These are phyloP conservation scores for Sugiyamaella novakii DNA, from an alignment of 1,139 yeast genomes.

Conservation along the genomic window DNA sequence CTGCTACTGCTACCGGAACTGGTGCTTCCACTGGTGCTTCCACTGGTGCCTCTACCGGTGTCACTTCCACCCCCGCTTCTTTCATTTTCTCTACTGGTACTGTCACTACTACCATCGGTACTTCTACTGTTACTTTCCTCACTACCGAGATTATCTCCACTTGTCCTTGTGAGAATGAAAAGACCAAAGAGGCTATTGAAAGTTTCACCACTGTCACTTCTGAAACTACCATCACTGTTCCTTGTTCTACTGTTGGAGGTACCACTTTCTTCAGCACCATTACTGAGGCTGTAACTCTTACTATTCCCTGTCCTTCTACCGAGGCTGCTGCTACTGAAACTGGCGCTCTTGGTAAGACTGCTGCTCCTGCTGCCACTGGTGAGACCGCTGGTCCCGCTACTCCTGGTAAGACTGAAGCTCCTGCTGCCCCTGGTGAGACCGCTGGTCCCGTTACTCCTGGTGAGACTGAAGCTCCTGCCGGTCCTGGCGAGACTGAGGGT, in stretches of 20 bases:
- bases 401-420: too few relatives aligned
- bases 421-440: slow-evolving; percentile 13
- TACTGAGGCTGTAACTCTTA: slow-evolving; percentile 3
- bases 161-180: slow-evolving; percentile 20
- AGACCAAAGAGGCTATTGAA: slow-evolving; percentile 12
- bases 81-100: slow-evolving; percentile 9
- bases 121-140: slow-evolving; percentile 16
- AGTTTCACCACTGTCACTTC: slow-evolving; percentile 12
- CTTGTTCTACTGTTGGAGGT: slow-evolving; percentile 17
- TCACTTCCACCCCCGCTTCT: slow-evolving; percentile 3
- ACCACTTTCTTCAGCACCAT: slow-evolving; percentile 6
- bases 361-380: slow-evolving; percentile 10
- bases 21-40: slow-evolving; percentile 1
- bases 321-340: slow-evolving; percentile 4
- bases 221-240: slow-evolving; percentile 14
- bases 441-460: slow-evolving; percentile 5
- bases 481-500: slow-evolving; percentile 5
- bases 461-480: neutral
- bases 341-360: too few relatives aligned
- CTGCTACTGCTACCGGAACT: slow-evolving; percentile 5
- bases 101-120: slow-evolving; percentile 15
- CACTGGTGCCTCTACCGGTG: too few relatives aligned
- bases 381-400: slow-evolving; percentile 8
- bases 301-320: slow-evolving; percentile 16
- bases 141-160: slow-evolving; percentile 20